Conservation (phyloP, 768 basidiomycete genomes). For the Auriculariales sp. region DNA sequence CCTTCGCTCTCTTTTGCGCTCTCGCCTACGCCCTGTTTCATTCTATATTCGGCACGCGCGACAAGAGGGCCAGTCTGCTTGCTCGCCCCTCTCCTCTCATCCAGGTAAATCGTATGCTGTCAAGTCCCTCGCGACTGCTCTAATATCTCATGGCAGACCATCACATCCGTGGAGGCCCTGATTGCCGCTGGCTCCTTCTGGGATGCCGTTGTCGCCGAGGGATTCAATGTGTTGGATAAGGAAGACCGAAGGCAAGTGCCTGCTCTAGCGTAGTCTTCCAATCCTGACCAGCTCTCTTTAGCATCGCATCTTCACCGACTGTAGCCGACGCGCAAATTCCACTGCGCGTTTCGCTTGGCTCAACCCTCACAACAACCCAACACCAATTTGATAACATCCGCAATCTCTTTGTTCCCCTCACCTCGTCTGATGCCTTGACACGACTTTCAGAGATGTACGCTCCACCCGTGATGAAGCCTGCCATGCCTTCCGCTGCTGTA, state of each 20-base stretch:
- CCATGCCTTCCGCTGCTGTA: slow-evolving; percentile 12
- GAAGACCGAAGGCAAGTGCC: slow-evolving; percentile 42
- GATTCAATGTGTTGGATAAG: slow-evolving; percentile 46
- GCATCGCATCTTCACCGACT: slow-evolving; percentile 14
- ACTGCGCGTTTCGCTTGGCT: slow-evolving; percentile 59
- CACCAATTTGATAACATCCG: slow-evolving; percentile 74
- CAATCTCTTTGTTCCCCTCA: slow-evolving; percentile 61
- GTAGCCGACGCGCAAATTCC: slow-evolving; percentile 26
- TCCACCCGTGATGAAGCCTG: slow-evolving; percentile 35
- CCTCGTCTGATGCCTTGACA: slow-evolving; percentile 52
- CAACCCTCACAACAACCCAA: slow-evolving; percentile 61
- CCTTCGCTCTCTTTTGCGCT: slow-evolving; percentile 1
- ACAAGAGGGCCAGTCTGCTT: not conserved
- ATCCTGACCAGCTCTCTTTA: not conserved
- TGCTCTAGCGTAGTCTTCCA: not conserved
- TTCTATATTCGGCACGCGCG: not conserved
- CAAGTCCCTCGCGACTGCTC: not conserved
- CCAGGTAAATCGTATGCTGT: slow-evolving; percentile 1
- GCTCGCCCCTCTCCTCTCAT: not conserved
- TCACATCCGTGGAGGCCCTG: slow-evolving; percentile 51
- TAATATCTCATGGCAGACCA: slow-evolving; percentile 30
- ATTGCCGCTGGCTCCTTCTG: slow-evolving; percentile 53
- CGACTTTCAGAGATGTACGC: slow-evolving; percentile 84
- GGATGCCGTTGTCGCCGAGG: slow-evolving; percentile 62
- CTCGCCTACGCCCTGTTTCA: slow-evolving; percentile 4